These are phyloP conservation scores for Piper betle DNA, from an alignment of 164 flowering plant species.

Conservation along the genomic window DNA sequence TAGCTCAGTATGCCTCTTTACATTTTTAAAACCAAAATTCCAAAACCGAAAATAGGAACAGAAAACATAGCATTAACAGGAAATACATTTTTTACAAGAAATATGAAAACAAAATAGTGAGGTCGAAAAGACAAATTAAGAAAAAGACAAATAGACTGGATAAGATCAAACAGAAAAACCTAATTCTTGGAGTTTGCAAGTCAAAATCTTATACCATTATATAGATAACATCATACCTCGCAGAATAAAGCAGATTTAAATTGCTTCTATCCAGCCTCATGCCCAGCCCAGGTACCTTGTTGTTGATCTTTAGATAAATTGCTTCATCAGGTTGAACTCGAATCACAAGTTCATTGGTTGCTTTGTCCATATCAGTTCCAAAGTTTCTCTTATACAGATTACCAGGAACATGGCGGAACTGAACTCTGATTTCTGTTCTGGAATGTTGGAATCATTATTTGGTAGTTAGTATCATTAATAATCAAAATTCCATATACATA, in stretches of 20 bases:
- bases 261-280: slow-evolving; percentile 71
- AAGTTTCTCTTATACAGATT: slow-evolving; percentile 51
- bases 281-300: slow-evolving; percentile 81
- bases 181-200: background rate
- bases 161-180: no score
- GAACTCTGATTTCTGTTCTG: slow-evolving; percentile 89
- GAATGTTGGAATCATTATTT: slow-evolving; percentile 2
- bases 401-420: slow-evolving; percentile 88
- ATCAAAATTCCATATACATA: background rate
- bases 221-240: slow-evolving; percentile 27
- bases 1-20: background rate
- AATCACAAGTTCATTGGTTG: slow-evolving; percentile 79
- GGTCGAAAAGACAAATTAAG: no score
- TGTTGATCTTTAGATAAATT: slow-evolving; percentile 66
- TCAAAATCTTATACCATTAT: background rate
- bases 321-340: slow-evolving; percentile 85
- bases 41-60: no score
- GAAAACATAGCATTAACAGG: no score
- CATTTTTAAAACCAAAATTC: no score
- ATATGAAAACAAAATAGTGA: no score
- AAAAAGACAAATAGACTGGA: no score
- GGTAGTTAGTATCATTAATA: no score
- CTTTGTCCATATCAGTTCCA: slow-evolving; percentile 56
- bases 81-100: no score
- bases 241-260: slow-evolving; percentile 58